Evolutionary conservation across 2,329 filamentous ascomycete genomes (phyloP).

Genomic region (Aureobasidium vineae): DNA sequence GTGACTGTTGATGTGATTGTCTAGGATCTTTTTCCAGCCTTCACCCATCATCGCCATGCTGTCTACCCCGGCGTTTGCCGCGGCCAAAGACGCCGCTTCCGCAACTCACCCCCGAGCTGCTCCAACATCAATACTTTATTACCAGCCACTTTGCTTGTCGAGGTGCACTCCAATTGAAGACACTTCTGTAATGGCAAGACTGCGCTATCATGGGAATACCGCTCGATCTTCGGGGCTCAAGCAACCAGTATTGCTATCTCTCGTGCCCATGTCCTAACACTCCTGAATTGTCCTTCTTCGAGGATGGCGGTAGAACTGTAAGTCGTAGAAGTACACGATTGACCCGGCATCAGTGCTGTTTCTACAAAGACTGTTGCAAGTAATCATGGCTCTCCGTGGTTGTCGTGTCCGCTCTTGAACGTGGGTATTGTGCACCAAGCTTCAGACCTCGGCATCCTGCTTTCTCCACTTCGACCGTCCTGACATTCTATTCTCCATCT

Average conservation of each 20-base stretch:
- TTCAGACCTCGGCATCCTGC: conserved; percentile 21
- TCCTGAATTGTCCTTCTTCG: too few relatives aligned
- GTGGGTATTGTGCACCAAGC: neutral
- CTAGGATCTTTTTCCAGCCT: conserved; percentile 5
- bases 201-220: neutral
- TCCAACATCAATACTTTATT: too few relatives aligned
- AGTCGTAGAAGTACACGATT: too few relatives aligned
- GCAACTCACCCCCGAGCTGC: conserved; percentile 18
- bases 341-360: too few relatives aligned
- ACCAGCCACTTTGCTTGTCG: neutral
- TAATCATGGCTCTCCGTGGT: neutral
- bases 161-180: neutral
- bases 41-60: neutral
- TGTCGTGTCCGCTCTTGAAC: too few relatives aligned
- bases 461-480: conserved; percentile 20
- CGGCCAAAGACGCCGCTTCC: conserved; percentile 2
- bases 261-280: too few relatives aligned
- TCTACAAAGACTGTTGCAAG: too few relatives aligned
- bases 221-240: too few relatives aligned
- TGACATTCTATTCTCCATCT: neutral
- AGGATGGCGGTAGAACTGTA: too few relatives aligned
- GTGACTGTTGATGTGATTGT: neutral
- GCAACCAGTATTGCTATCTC: too few relatives aligned
- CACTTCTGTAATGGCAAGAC: neutral
- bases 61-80: conserved; percentile 14